Conservation (phyloP, 768 basidiomycete species). For the Xerocomellus dryophilus region DNA sequence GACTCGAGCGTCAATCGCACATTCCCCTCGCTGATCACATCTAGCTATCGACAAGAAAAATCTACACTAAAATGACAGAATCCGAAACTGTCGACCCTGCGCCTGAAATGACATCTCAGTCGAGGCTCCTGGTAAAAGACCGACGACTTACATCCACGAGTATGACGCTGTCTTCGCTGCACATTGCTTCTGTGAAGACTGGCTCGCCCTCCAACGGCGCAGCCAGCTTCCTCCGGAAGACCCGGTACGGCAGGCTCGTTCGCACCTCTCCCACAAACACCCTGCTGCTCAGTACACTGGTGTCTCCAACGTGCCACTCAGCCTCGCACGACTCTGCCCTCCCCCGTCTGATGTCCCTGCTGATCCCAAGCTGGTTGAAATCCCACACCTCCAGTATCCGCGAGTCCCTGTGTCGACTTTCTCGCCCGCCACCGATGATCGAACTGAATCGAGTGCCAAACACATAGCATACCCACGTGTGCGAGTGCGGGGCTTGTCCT, state of each 20-base stretch:
- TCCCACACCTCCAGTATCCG: slow-evolving; percentile 44
- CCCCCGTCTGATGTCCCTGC: slow-evolving; percentile 19
- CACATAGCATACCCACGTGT: slow-evolving; percentile 59
- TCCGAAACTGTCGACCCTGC: slow-evolving; percentile 23
- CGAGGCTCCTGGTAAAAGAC: too few relatives aligned
- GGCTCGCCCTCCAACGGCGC: slow-evolving; percentile 7
- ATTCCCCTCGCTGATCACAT: slow-evolving; percentile 17
- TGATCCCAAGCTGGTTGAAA: slow-evolving; percentile 46
- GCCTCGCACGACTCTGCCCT: slow-evolving; percentile 9
- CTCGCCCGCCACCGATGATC: slow-evolving; percentile 12
- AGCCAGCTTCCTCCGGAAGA: slow-evolving; percentile 28
- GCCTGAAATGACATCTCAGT: slow-evolving; percentile 13
- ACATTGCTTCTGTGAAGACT: slow-evolving; percentile 39
- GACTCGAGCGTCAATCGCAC: slow-evolving; percentile 22
- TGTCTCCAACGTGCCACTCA: slow-evolving; percentile 27
- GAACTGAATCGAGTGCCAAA: slow-evolving; percentile 46
- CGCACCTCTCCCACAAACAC: slow-evolving; percentile 42
- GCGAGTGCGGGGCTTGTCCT: slow-evolving; percentile 34
- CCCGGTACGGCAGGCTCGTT: slow-evolving; percentile 48
- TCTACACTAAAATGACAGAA: slow-evolving; percentile 33
- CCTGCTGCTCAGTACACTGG: slow-evolving; percentile 24
- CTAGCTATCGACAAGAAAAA: neutral
- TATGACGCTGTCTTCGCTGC: slow-evolving; percentile 55
- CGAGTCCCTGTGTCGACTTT: slow-evolving; percentile 9
- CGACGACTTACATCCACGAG: slow-evolving; percentile 43